Evolutionary conservation across 495 filamentous ascomycete species (phyloP).

Genomic region (Penicillium egyptiacum): DNA sequence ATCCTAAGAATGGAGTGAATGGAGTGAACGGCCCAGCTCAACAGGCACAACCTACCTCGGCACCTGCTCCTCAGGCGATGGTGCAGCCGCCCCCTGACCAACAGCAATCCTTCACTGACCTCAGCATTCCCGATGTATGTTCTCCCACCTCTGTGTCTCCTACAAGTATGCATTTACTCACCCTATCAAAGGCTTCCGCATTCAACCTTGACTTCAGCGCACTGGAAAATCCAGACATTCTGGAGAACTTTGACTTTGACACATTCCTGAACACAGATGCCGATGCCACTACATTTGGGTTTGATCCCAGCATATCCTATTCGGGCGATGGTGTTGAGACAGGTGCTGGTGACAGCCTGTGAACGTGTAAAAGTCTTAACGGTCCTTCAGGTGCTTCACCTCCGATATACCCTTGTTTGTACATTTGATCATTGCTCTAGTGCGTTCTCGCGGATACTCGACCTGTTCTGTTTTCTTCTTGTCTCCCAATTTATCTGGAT

Average conservation of each 20-base stretch:
- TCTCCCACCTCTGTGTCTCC: slow-evolving; percentile 6
- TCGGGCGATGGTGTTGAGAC: slow-evolving; percentile 52
- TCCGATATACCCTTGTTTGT: slow-evolving; percentile 52
- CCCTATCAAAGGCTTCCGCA: slow-evolving; percentile 25
- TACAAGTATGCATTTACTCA: slow-evolving; percentile 25
- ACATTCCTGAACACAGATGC: slow-evolving; percentile 77
- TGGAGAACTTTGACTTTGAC: slow-evolving; percentile 95
- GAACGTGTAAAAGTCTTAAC: slow-evolving; percentile 39
- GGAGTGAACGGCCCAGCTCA: slow-evolving; percentile 49
- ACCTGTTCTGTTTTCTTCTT: slow-evolving; percentile 25
- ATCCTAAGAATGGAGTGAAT: slow-evolving; percentile 52
- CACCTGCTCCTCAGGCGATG: slow-evolving; percentile 42
- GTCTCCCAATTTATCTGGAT: slow-evolving; percentile 33
- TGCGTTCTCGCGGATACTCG: slow-evolving; percentile 26
- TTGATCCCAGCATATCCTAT: slow-evolving; percentile 50
- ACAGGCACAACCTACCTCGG: slow-evolving; percentile 42
- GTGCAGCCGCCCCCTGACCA: slow-evolving; percentile 49
- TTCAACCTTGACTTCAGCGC: slow-evolving; percentile 62
- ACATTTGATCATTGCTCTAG: slow-evolving; percentile 39
- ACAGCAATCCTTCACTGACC: slow-evolving; percentile 39
- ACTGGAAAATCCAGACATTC: slow-evolving; percentile 64
- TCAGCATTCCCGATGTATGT: slow-evolving; percentile 46
- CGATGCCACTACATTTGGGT: slow-evolving; percentile 50
- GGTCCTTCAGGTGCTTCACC: slow-evolving; percentile 41
- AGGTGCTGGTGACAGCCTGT: slow-evolving; percentile 47